Percentiles rank a stretch among this genome's conserved stretches.
phyloP scores from a whole-genome alignment of 805 yeast genomes.

The Saturnispora saitoi region DNA sequence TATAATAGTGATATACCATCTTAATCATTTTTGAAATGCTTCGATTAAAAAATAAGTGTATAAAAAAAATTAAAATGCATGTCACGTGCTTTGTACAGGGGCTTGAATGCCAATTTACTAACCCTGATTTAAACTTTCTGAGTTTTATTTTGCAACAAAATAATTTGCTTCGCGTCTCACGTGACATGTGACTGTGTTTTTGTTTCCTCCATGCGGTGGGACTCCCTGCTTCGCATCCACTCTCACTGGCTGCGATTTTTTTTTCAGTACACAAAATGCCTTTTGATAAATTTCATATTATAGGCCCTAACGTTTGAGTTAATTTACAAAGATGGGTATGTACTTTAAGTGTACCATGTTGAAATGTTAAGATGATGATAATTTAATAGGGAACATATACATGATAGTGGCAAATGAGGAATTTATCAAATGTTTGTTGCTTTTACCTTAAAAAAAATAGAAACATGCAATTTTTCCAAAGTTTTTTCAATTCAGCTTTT shows the following conservation, averaged over 20 bases:
- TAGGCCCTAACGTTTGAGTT: not conserved
- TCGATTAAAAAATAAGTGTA: too few relatives aligned
- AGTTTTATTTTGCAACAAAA: not conserved
- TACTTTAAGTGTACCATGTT: not conserved
- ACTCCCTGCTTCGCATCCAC: not conserved
- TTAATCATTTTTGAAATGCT: too few relatives aligned
- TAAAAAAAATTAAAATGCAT: not conserved
- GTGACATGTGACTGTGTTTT: conserved; percentile 8
- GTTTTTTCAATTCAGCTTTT: too few relatives aligned
- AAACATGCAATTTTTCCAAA: too few relatives aligned
- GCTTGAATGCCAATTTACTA: not conserved
- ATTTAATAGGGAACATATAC: not conserved
- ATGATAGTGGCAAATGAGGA: not conserved
- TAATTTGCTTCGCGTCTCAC: not conserved
- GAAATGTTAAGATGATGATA: not conserved
- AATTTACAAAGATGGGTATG: conserved; percentile 8
- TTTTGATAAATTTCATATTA: not conserved
- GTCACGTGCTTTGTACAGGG: conserved; percentile 5
- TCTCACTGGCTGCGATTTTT: conserved; percentile 1
- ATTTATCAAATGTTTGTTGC: too few relatives aligned
- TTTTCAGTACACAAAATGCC: not conserved
- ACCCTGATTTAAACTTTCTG: not conserved
- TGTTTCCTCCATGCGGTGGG: not conserved
- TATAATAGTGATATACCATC: not conserved
- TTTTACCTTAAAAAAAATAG: too few relatives aligned